Evolutionary conservation across 257 asterid genomes (phyloP), one percentile per base, ranked within the genome.

Genomic region (Gentiana macrophylla): DNA sequence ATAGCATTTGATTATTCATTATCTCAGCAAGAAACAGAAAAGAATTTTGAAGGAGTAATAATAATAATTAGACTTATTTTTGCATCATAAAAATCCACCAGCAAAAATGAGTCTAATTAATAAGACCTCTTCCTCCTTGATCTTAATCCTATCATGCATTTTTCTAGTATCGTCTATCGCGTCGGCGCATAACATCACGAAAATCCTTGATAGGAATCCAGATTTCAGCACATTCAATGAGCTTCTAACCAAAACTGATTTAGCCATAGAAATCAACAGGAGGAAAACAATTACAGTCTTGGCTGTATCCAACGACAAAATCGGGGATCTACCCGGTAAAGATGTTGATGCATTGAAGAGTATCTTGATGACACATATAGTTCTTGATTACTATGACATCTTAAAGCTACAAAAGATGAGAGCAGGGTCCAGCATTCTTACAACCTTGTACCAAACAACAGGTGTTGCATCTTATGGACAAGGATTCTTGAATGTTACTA

Each of bases 381-480:
- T 86, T 51, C 84, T 86, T 47, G 97, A 90, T 49, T 86, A 86
- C 74, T 90, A 50, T 43, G 96, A 84, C 13, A 49, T 55, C 11
- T 0, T 67, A 60, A 90, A 90, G 63, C 85, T 90, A 47, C 59
- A 47, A 66, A 76, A 62, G 55, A 56, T 84, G 54, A 56, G 73
- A 50, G 62, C 34, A 3, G 74, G 64, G 45, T 63, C 85, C 32
- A 43, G 65, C 0, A 67, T 47, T 6, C 53, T 76, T 66, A 80
- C 94, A 54, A 90, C 80, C 4, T 71, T 86, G 61, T 84, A 32
- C 66, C 96, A 86, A 46, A 37, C 67, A 32, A 65, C 73, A 2
- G 82, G 79, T 32, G 32, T 32, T 10, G 78, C 81, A 12, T 36
- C 53, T 3, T 57, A 63, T 47, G 50, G 49, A 33, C 89, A 82